phyloP scores from a whole-genome alignment of 495 filamentous ascomycete species.

The Platismatia glauca region DNA sequence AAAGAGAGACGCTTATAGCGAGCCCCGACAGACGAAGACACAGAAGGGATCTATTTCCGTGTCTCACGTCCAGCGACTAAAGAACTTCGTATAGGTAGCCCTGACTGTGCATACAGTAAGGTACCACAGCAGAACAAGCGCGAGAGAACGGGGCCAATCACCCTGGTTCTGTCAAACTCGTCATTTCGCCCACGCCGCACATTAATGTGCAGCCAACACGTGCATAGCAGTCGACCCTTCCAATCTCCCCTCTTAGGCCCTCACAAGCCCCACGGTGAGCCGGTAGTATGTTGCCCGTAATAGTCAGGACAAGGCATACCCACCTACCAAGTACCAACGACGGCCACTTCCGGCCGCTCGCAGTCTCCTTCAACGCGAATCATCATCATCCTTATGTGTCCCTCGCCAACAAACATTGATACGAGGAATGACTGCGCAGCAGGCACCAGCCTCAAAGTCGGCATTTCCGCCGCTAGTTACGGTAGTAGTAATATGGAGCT shows the following conservation, averaged over 20 bases:
- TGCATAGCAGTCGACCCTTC: not conserved
- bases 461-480: too few relatives aligned
- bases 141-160: not conserved
- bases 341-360: not conserved
- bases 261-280: not conserved
- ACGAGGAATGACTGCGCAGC: not conserved
- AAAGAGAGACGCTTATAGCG: not conserved
- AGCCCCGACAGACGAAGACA: not conserved
- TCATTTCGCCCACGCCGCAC: not conserved
- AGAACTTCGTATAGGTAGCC: too few relatives aligned
- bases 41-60: not conserved
- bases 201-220: not conserved
- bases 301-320: conserved; percentile 2
- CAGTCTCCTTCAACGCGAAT: not conserved
- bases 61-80: not conserved
- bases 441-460: too few relatives aligned
- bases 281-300: too few relatives aligned
- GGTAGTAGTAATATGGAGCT: not conserved
- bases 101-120: too few relatives aligned
- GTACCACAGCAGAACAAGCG: too few relatives aligned
- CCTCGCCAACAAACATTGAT: too few relatives aligned
- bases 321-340: not conserved
- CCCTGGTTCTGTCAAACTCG: not conserved
- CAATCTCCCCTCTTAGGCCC: not conserved
- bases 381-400: too few relatives aligned